Base-by-base conservation (phyloP, 2,329 filamentous ascomycete species). In the Chaetomium sp. region DNA sequence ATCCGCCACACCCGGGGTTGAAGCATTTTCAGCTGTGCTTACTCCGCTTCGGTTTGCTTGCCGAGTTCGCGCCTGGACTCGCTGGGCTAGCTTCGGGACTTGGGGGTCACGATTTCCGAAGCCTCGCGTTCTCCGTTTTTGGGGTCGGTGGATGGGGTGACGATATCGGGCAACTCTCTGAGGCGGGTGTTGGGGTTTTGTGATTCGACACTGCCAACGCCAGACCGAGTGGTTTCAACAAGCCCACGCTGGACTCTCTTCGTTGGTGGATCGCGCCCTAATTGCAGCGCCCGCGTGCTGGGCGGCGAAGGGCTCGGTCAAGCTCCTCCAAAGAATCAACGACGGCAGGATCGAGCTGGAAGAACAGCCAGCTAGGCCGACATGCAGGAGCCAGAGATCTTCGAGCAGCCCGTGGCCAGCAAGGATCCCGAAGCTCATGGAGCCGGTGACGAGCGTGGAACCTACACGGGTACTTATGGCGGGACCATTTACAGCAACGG, bases 381-480 rank as follows among this genome's bases (percentile, higher is more conserved):
- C 29, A 71, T 72, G 71, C 69, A 73, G 60, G 71, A 72, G 50
- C 70, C 71, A 29, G 70, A 72, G 38, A 73, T 73, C 63, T 73
- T 72, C 61, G 68, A 70, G 56, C 71, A 72, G 62, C 70, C 71
- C 31, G 68, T 73, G 45, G 69, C 64, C 50, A 62, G 57, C 64
- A 71, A 70, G 64, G 70, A 72, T 54, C 59, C 65, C 35, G 70
- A 71, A 45, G 58, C 63, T 45, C 49, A 57, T 12, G 25, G 45
- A 12, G 53, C 55, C 19, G 63, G 60, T 31, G 70, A 72, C 33
- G 70, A 73, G 21, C 42, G 65, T 35, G 65, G 63, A 33, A 71
- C 68, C 9, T 69, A 68, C 57, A 60, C 47, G 42, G 63, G 63
- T 12, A 70, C 68, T 12, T 68, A 67, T 60, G 62, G 49, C 45